A percentile compares a stretch with the other conserved stretches of the same genome.
Conservation (phyloP, 768 basidiomycete genomes). For the Russula sp. region DNA sequence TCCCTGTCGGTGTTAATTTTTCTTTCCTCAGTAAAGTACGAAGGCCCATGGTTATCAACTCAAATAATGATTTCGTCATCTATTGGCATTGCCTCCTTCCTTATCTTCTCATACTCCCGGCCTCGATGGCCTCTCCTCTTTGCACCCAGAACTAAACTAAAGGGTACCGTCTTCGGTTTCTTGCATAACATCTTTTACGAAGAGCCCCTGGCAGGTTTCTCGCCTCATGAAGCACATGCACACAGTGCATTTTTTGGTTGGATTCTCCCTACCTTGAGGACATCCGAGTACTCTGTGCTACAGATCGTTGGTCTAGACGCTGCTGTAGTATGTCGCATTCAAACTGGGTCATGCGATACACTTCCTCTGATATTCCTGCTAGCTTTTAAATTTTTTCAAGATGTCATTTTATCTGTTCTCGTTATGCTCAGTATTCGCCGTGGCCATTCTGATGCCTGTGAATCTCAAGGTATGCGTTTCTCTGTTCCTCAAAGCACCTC, state of each 20-base stretch:
- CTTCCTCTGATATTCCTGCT: not conserved
- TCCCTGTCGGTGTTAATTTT: slow-evolving; percentile 10
- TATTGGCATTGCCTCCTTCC: slow-evolving; percentile 74
- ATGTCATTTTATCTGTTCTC: slow-evolving; percentile 92
- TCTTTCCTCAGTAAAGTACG: slow-evolving; percentile 53
- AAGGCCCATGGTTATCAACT: slow-evolving; percentile 94
- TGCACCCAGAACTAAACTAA: slow-evolving; percentile 89
- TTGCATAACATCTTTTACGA: slow-evolving; percentile 4
- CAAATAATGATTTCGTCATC: slow-evolving; percentile 72
- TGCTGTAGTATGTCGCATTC: slow-evolving; percentile 66
- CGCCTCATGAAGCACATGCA: slow-evolving; percentile 86
- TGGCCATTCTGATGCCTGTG: slow-evolving; percentile 85
- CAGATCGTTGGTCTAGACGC: slow-evolving; percentile 97
- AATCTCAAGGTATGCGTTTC: slow-evolving; percentile 70
- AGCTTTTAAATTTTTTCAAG: slow-evolving; percentile 94
- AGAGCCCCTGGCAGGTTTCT: slow-evolving; percentile 57
- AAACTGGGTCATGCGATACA: not conserved
- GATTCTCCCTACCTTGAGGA: slow-evolving; percentile 87
- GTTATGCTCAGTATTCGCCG: slow-evolving; percentile 73
- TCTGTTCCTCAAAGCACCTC: not conserved
- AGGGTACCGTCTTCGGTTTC: slow-evolving; percentile 48
- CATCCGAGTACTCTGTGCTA: slow-evolving; percentile 86
- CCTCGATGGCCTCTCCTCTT: slow-evolving; percentile 86
- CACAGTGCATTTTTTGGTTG: slow-evolving; percentile 89
- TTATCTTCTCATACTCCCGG: slow-evolving; percentile 84